Conservation (phyloP, 352 stramenopile species). For the Pythium dissimile region DNA sequence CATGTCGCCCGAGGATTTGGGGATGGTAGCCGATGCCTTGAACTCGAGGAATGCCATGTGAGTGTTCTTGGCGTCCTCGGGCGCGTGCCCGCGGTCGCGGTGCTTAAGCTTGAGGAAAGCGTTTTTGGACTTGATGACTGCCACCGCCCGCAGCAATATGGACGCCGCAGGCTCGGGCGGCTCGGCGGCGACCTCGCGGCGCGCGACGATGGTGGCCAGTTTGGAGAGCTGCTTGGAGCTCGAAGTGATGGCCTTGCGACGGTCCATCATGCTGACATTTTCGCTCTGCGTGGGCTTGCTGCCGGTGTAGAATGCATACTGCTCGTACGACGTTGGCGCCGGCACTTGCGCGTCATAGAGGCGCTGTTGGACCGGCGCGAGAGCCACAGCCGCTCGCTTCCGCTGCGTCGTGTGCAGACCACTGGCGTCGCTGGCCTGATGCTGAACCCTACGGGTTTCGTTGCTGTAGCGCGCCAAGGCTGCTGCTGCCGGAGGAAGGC, state of each 20-base stretch:
- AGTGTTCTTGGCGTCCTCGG: constrained; percentile 42
- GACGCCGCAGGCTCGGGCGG: neutral
- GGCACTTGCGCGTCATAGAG: neutral
- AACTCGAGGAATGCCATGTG: constrained; percentile 68
- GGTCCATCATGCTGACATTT: constrained; percentile 35
- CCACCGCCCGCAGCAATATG: constrained; percentile 12
- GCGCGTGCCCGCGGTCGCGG: neutral
- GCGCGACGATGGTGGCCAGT: constrained; percentile 10
- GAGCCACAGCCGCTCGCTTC: constrained; percentile 19
- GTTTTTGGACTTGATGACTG: constrained; percentile 12
- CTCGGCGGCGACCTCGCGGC: neutral
- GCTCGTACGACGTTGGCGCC: constrained; percentile 13
- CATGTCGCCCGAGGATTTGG: constrained; percentile 1
- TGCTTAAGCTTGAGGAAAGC: constrained; percentile 24
- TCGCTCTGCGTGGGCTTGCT: constrained; percentile 38
- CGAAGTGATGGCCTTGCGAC: constrained; percentile 32
- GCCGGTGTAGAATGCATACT: constrained; percentile 46
- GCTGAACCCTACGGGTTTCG: too few species aligned
- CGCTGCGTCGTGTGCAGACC: constrained; percentile 11
- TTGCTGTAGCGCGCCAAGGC: constrained; percentile 10
- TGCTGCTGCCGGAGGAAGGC: neutral
- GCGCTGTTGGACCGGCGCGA: neutral
- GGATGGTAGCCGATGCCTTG: constrained; percentile 1
- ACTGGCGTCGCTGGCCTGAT: constrained; percentile 8
- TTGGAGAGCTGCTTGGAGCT: constrained; percentile 33